Evolutionary conservation across 176 grass and related monocot genomes (phyloP).

Genomic region (Tillandsia leiboldiana): DNA sequence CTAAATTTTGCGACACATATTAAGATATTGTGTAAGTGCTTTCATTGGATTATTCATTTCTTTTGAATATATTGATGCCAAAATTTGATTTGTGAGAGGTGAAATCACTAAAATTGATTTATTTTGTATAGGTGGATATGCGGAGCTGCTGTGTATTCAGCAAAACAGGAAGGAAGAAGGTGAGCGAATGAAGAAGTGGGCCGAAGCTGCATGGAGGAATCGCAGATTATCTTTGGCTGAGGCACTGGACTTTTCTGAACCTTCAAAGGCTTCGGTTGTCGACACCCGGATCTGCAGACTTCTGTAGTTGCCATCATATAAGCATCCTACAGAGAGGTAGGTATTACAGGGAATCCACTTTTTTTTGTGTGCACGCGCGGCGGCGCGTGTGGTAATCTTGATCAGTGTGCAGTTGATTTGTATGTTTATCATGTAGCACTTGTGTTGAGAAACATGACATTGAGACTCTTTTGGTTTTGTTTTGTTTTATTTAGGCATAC

Average conservation of each 20-base stretch:
- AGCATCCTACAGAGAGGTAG: not conserved
- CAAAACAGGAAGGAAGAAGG: constrained; percentile 80
- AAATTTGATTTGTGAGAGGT: not conserved
- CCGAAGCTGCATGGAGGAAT: constrained; percentile 62
- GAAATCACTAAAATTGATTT: constrained; percentile 4
- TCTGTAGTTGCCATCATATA: constrained; percentile 27
- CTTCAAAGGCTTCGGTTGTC: constrained; percentile 42
- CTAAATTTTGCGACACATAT: too few species aligned
- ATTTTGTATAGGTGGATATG: constrained; percentile 57
- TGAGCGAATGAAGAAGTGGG: constrained; percentile 74
- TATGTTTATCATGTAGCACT: too few species aligned
- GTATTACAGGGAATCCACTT: not conserved
- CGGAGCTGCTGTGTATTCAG: constrained; percentile 67
- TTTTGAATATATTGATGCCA: not conserved
- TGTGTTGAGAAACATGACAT: too few species aligned
- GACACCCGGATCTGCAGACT: constrained; percentile 66
- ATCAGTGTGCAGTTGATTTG: too few species aligned
- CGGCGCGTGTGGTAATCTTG: too few species aligned
- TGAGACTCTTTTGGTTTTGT: too few species aligned
- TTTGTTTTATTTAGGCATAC: too few species aligned
- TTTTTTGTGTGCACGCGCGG: not conserved
- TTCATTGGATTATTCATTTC: not conserved
- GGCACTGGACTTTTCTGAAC: constrained; percentile 52
- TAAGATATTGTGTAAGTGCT: not conserved
- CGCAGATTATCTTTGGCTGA: constrained; percentile 52